These are phyloP conservation scores for Tremellales sp. DNA, from an alignment of 1,284 basidiomycete species.

Conservation along the genomic window DNA sequence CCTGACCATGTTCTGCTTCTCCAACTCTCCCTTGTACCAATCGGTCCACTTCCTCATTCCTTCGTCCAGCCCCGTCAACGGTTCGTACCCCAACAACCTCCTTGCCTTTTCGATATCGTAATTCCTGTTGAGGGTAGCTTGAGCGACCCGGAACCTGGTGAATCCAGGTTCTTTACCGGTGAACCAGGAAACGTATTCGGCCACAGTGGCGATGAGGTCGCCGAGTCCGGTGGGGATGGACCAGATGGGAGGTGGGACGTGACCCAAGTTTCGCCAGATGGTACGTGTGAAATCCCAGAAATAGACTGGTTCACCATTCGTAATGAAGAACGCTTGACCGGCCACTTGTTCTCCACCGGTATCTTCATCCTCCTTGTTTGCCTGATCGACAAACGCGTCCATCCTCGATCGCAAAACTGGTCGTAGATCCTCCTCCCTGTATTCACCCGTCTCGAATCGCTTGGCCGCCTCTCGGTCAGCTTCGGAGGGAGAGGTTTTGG, in stretches of 20 bases:
- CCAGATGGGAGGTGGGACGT: constrained; percentile 57
- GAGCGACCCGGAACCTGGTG: constrained; percentile 80
- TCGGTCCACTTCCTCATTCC: constrained; percentile 62
- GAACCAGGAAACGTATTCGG: constrained; percentile 72
- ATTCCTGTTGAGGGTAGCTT: constrained; percentile 64
- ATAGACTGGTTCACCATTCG: constrained; percentile 91
- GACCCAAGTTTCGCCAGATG: constrained; percentile 75
- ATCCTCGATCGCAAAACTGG: constrained; percentile 62
- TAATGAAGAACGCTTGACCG: constrained; percentile 95
- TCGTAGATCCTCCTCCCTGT: constrained; percentile 49
- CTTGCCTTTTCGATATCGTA: constrained; percentile 96
- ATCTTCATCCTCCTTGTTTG: constrained; percentile 25
- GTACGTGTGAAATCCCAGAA: constrained; percentile 93
- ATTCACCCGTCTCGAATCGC: constrained; percentile 48
- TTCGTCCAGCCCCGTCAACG: constrained; percentile 82
- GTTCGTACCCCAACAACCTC: constrained; percentile 87
- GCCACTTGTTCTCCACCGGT: constrained; percentile 65
- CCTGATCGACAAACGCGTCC: constrained; percentile 55
- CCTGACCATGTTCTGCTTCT: constrained; percentile 19
- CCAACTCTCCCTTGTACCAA: constrained; percentile 42
- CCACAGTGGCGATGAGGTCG: constrained; percentile 63
- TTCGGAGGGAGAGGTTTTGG: constrained; percentile 58
- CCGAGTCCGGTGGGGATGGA: constrained; percentile 65
- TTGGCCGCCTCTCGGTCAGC: constrained; percentile 59
- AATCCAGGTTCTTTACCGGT: constrained; percentile 80